phyloP scores from a whole-genome alignment of 345 rosid genomes.

The Dipteronia sinensis region DNA sequence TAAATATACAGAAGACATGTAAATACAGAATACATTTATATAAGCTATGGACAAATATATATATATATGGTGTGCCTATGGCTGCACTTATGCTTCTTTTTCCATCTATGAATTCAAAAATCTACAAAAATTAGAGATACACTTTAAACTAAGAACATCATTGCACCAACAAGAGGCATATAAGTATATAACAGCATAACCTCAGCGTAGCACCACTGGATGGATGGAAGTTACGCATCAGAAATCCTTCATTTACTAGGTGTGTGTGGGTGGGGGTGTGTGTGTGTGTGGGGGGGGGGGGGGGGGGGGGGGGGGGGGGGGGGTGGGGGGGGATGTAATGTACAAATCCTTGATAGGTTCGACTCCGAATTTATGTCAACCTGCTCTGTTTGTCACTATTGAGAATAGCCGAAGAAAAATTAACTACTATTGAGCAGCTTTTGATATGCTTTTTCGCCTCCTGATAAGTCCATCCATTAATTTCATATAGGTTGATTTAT shows the following conservation, averaged over 20 bases:
- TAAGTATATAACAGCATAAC: not conserved
- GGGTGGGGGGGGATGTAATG: no score
- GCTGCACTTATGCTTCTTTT: not conserved
- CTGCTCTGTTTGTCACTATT: not conserved
- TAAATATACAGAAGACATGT: not conserved
- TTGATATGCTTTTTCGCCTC: slow-evolving; percentile 54
- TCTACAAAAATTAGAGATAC: not conserved
- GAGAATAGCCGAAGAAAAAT: not conserved
- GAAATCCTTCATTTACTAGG: not conserved
- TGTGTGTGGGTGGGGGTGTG: no score
- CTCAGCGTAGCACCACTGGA: not conserved
- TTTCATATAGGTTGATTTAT: slow-evolving; percentile 43
- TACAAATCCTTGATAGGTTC: not conserved
- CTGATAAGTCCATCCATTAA: slow-evolving; percentile 59
- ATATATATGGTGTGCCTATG: not conserved
- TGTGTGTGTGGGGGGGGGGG: no score
- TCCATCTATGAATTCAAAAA: not conserved
- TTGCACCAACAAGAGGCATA: not conserved
- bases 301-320: no score
- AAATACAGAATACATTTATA: not conserved
- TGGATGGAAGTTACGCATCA: not conserved
- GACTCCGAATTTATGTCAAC: not conserved
- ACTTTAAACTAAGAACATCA: not conserved
- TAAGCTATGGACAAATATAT: not conserved
- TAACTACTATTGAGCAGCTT: slow-evolving; percentile 17